phyloP scores from a whole-genome alignment of 129 eudicot genomes.

The Ambrosia artemisiifolia region DNA sequence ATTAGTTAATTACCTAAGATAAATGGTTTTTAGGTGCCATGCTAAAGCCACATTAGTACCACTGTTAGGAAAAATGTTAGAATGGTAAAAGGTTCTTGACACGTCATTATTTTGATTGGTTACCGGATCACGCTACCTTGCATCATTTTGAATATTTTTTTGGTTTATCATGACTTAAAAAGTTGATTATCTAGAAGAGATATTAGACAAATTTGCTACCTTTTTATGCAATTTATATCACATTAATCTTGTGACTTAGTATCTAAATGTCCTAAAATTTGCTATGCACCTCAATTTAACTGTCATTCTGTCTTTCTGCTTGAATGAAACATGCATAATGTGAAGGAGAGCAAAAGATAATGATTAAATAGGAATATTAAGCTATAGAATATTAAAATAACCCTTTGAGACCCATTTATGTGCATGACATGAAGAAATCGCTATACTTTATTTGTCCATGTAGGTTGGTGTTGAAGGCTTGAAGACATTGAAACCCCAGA shows the following conservation, averaged over 20 bases:
- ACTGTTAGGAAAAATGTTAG: background rate
- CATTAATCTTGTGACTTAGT: conserved; percentile 5
- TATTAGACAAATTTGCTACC: background rate
- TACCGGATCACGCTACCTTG: background rate
- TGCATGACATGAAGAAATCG: background rate
- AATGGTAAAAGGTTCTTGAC: background rate
- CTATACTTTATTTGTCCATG: conserved; percentile 26
- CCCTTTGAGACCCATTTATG: conserved; percentile 5
- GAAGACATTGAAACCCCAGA: conserved; percentile 75
- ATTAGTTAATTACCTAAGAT: background rate
- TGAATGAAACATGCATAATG: background rate
- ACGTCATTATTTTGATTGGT: background rate
- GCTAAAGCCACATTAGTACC: background rate
- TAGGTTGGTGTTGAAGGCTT: conserved; percentile 87
- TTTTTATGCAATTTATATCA: background rate
- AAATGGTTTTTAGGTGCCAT: background rate
- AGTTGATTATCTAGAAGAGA: background rate
- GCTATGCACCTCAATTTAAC: too few species aligned
- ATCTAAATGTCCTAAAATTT: conserved; percentile 2
- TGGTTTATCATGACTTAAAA: background rate
- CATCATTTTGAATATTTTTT: background rate
- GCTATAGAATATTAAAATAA: background rate
- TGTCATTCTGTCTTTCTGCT: conserved; percentile 4
- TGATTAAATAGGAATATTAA: background rate
- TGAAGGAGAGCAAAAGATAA: background rate